phyloP scores from a whole-genome alignment of 192 early-diverging fungal genomes.

The Phlyctochytrium bullatum region DNA sequence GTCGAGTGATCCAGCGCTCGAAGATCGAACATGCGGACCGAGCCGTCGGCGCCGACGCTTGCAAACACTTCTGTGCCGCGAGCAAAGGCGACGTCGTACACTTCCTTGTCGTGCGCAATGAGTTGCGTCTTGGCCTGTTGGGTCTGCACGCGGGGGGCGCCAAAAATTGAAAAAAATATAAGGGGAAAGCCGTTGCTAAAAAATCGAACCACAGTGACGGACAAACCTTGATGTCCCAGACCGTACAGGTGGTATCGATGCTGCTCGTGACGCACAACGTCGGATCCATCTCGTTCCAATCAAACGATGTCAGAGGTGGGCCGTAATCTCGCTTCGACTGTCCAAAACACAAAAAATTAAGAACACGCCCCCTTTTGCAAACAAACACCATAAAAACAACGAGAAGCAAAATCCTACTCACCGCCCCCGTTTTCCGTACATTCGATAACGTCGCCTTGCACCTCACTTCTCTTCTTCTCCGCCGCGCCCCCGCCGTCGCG shows the following conservation, averaged over 20 bases:
- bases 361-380: constrained; percentile 1
- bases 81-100: constrained; percentile 97
- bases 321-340: constrained; percentile 61
- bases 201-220: constrained; percentile 26
- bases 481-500: not conserved
- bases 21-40: constrained; percentile 95
- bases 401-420: not conserved
- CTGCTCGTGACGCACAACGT: constrained; percentile 83
- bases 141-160: constrained; percentile 40
- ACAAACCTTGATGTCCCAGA: constrained; percentile 90
- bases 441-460: constrained; percentile 58
- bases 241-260: constrained; percentile 99
- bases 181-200: constrained; percentile 31
- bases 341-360: not conserved
- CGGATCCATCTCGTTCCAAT: constrained; percentile 93
- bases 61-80: constrained; percentile 88
- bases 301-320: constrained; percentile 93
- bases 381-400: constrained; percentile 66
- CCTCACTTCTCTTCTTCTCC: not conserved
- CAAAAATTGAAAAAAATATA: not conserved
- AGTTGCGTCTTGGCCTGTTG: constrained; percentile 96
- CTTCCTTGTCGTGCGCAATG: constrained; percentile 98
- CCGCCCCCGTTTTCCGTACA: constrained; percentile 35
- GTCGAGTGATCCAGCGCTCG: constrained; percentile 95
- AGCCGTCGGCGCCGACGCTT: constrained; percentile 97